Evolutionary conservation across 148 eudicot species (phyloP), one percentile per base, ranked within the genome.

Genomic region (Beta vulgaris): DNA sequence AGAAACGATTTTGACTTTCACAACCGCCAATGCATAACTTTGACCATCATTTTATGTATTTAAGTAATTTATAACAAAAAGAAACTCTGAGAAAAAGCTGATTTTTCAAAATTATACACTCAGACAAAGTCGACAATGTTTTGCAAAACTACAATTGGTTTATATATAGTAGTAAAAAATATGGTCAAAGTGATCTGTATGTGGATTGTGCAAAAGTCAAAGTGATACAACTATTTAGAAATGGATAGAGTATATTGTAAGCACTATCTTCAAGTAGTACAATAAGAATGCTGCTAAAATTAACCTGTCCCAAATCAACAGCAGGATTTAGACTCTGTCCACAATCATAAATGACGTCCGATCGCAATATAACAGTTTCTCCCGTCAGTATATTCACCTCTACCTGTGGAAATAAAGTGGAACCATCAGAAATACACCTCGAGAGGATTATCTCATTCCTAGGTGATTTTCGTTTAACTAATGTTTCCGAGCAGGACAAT

Each of bases 271-370:
- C 25, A 51, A 51, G 25, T 9, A 51, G 55, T 18, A 51, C 55
- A 4, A 25, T 15, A 79, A 72, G 32, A 10, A 14, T 35, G 37
- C 3, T 23, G 49, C 15, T 3, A 62, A 48, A 78, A 79, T 69
- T 49, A 46, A 91, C 97, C 97, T 93, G 98, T 86, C 98, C 98
- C 83, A 95, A 83, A 73, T 95, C 97, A 72, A 95, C 94, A 72
- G 97, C 99, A 40, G 99, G 99, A 80, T 95, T 92, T 86, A 95
- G 79, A 83, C 96, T 90, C 79, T 90, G 94, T 39, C 99, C 99
- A 51, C 99, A 95, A 73, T 95, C 99, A 69, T 95, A 95, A 21
- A 92, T 82, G 61, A 95, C 88, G 83, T 95, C 99, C 12, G 96
- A 69, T 62, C 81, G 87, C 84, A 90, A 67, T 43, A 90, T 88